A percentile compares a stretch with the other conserved stretches of the same genome.
Evolutionary conservation across 805 yeast species (phyloP).

Genomic region (Lachancea lanzarotensis): DNA sequence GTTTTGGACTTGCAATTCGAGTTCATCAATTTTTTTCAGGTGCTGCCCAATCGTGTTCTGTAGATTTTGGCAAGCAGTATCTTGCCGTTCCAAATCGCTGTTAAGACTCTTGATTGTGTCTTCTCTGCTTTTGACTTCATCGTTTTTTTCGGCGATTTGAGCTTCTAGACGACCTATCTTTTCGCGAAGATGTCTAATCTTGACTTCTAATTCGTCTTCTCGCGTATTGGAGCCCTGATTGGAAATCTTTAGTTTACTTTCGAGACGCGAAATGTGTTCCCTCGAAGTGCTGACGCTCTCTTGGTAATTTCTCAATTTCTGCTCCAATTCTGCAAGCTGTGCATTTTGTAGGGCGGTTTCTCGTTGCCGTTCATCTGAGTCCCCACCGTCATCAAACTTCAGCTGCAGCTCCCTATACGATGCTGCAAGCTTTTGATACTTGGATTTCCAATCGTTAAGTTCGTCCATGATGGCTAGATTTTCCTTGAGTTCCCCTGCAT

Average conservation of each 20-base stretch:
- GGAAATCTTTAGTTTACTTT: conserved; percentile 1
- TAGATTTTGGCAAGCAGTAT: background rate
- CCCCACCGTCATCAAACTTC: conserved; percentile 8
- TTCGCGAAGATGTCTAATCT: conserved; percentile 10
- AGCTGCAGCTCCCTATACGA: conserved; percentile 14
- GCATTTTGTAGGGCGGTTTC: conserved; percentile 1
- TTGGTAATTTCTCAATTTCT: background rate
- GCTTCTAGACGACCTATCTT: conserved; percentile 12
- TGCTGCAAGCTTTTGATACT: conserved; percentile 10
- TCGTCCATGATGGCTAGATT: conserved; percentile 20
- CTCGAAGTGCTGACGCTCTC: conserved; percentile 8
- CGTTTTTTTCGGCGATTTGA: conserved; percentile 12
- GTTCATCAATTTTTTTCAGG: background rate
- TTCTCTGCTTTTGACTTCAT: conserved; percentile 10
- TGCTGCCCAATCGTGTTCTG: background rate
- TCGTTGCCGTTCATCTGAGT: conserved; percentile 2
- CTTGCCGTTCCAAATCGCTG: background rate
- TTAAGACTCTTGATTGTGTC: conserved; percentile 9
- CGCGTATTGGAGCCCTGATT: conserved; percentile 4
- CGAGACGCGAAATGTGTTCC: conserved; percentile 8
- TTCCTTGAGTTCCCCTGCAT: conserved; percentile 22
- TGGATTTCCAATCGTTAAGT: conserved; percentile 19
- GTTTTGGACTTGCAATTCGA: background rate
- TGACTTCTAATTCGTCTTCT: conserved; percentile 10
- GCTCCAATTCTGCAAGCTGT: conserved; percentile 1